Percentiles rank a stretch among this genome's conserved stretches.
Evolutionary conservation across 2,329 filamentous ascomycete species (phyloP).

Genomic region (Sporothrix humicola): DNA sequence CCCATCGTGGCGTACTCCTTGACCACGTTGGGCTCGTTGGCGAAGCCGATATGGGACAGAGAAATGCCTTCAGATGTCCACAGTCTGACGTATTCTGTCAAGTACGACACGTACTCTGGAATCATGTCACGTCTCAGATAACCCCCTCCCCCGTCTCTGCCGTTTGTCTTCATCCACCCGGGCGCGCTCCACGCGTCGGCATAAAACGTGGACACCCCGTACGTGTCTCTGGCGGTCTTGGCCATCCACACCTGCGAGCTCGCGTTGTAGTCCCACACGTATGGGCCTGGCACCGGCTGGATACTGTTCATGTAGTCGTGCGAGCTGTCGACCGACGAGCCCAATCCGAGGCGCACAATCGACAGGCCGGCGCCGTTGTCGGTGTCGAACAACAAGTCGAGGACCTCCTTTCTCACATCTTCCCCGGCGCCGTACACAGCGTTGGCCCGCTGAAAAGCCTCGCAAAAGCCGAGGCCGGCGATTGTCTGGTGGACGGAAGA

Average conservation of each 20-base stretch:
- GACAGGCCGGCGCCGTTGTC: constrained; percentile 55
- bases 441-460: constrained; percentile 54
- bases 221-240: constrained; percentile 44
- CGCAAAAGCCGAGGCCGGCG: constrained; percentile 57
- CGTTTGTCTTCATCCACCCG: constrained; percentile 59
- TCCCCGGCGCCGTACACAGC: constrained; percentile 46
- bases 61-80: constrained; percentile 45
- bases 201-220: constrained; percentile 53
- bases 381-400: constrained; percentile 55
- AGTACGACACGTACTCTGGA: too few relatives aligned
- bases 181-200: constrained; percentile 58
- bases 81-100: constrained; percentile 53
- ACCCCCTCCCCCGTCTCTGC: constrained; percentile 52
- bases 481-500: constrained; percentile 46
- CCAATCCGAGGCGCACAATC: constrained; percentile 49
- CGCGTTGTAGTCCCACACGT: constrained; percentile 47
- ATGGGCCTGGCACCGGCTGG: constrained; percentile 44
- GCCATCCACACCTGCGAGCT: constrained; percentile 52
- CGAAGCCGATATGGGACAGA: constrained; percentile 45
- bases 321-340: constrained; percentile 24
- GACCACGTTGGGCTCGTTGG: constrained; percentile 46
- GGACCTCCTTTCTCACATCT: constrained; percentile 45
- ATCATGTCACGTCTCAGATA: too few relatives aligned
- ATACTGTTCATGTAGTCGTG: constrained; percentile 45
- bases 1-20: constrained; percentile 2